These are phyloP conservation scores for Fusarium sp. DNA, from an alignment of 2,329 filamentous ascomycete species.

Conservation along the genomic window DNA sequence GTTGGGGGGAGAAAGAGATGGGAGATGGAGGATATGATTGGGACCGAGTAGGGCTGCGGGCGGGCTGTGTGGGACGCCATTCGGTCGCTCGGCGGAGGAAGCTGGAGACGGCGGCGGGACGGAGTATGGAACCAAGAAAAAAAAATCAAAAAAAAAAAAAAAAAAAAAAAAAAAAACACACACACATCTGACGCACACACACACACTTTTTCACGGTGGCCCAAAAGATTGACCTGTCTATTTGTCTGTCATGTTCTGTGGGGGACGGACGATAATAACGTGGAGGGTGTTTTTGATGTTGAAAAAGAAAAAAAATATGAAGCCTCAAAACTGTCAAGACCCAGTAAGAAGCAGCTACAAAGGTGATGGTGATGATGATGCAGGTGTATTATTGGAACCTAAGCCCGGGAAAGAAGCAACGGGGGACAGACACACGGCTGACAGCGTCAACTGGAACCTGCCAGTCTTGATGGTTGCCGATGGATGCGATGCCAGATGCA, in stretches of 20 bases:
- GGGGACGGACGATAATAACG: background rate
- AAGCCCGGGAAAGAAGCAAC: background rate
- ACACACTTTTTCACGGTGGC: constrained; percentile 11
- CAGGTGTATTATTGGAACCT: background rate
- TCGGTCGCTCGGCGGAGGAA: constrained; percentile 36
- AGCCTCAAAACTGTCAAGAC: background rate
- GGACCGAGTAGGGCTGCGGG: constrained; percentile 41
- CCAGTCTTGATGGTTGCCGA: background rate
- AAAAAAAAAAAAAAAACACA: background rate
- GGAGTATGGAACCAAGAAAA: constrained; percentile 26
- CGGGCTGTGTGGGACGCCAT: constrained; percentile 39
- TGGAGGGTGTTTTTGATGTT: background rate
- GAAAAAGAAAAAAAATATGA: background rate
- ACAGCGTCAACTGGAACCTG: constrained; percentile 3
- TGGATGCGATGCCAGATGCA: constrained; percentile 13
- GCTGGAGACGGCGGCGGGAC: constrained; percentile 37
- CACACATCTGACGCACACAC: background rate
- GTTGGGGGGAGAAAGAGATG: constrained; percentile 30
- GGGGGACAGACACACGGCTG: constrained; percentile 2
- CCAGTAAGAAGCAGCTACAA: background rate
- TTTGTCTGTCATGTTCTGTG: background rate
- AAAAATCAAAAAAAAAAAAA: constrained; percentile 1
- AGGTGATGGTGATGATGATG: background rate
- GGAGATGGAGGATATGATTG: constrained; percentile 37
- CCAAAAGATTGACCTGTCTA: background rate